phyloP scores from a whole-genome alignment of 2,329 filamentous ascomycete genomes.

The Pseudogymnoascus sp. region DNA sequence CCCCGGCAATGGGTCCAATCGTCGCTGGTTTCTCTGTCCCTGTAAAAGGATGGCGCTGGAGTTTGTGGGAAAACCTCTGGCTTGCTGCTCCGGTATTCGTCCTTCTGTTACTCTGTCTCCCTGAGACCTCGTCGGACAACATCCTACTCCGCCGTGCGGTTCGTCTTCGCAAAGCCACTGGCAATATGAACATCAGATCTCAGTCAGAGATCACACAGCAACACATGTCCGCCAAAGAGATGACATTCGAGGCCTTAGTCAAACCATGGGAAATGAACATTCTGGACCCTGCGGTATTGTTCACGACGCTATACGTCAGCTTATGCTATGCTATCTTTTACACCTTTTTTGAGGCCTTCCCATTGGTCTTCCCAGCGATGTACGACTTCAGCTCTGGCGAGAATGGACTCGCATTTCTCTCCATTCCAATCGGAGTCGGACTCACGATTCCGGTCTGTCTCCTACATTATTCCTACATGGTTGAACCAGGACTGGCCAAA shows the following conservation, averaged over 20 bases:
- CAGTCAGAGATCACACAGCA: constrained; percentile 56
- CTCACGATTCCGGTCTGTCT: constrained; percentile 42
- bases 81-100: constrained; percentile 47
- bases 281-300: constrained; percentile 54
- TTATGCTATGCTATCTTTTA: constrained; percentile 56
- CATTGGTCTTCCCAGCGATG: constrained; percentile 49
- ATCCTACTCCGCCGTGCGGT: constrained; percentile 51
- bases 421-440: constrained; percentile 40
- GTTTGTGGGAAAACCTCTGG: constrained; percentile 56
- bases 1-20: constrained; percentile 50
- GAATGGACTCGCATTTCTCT: constrained; percentile 52
- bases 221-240: constrained; percentile 37
- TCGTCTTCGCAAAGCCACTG: constrained; percentile 50
- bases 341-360: constrained; percentile 58
- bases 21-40: constrained; percentile 51
- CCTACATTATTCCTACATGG: constrained; percentile 42
- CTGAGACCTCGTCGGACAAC: constrained; percentile 51
- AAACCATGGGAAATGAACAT: constrained; percentile 51
- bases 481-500: constrained; percentile 39
- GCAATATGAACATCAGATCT: constrained; percentile 45
- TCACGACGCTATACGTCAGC: constrained; percentile 51
- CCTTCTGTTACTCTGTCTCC: constrained; percentile 51
- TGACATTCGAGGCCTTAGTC: constrained; percentile 48
- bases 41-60: constrained; percentile 52
- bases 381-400: constrained; percentile 52